Percentiles rank a stretch among this genome's conserved stretches.
These are phyloP conservation scores for Anisogramma anomala DNA, from an alignment of 2,329 filamentous ascomycete species.

Conservation along the genomic window DNA sequence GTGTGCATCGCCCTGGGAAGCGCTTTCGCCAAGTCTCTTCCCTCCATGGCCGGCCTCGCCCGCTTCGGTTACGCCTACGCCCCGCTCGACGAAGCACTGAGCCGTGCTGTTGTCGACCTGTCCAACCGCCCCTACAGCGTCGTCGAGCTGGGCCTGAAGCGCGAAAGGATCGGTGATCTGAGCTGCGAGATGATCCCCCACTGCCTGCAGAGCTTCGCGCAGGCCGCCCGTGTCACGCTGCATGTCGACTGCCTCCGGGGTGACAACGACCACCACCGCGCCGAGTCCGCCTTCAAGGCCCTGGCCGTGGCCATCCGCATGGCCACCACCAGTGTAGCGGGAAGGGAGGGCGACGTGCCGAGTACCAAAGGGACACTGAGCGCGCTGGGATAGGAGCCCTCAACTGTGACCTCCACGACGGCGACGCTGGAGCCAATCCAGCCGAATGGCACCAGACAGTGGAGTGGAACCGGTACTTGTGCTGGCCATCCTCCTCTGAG, in stretches of 20 bases:
- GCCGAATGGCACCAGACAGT: background rate
- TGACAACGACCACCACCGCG: constrained; percentile 89
- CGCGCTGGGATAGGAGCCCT: constrained; percentile 29
- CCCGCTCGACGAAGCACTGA: constrained; percentile 89
- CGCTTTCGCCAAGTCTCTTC: constrained; percentile 73
- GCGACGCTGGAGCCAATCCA: background rate
- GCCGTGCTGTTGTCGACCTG: constrained; percentile 85
- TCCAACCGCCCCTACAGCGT: constrained; percentile 84
- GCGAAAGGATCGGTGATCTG: constrained; percentile 88
- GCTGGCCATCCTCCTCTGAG: too few relatives aligned
- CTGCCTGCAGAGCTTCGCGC: constrained; percentile 86
- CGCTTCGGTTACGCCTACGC: constrained; percentile 88
- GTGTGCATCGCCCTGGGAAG: constrained; percentile 81
- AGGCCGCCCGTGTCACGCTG: constrained; percentile 79
- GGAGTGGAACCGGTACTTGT: background rate
- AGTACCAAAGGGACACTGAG: constrained; percentile 90
- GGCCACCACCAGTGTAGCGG: constrained; percentile 63
- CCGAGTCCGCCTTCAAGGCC: constrained; percentile 96
- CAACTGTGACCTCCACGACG: background rate
- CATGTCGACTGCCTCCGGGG: constrained; percentile 89
- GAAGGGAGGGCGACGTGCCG: constrained; percentile 81
- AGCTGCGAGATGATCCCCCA: constrained; percentile 97
- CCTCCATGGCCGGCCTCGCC: constrained; percentile 62
- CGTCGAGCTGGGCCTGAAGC: constrained; percentile 69
- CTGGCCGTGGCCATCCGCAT: constrained; percentile 73